Evolutionary conservation across 768 basidiomycete species (phyloP), one percentile per base, ranked within the genome.

Genomic region (Leccinum subgranulosum): DNA sequence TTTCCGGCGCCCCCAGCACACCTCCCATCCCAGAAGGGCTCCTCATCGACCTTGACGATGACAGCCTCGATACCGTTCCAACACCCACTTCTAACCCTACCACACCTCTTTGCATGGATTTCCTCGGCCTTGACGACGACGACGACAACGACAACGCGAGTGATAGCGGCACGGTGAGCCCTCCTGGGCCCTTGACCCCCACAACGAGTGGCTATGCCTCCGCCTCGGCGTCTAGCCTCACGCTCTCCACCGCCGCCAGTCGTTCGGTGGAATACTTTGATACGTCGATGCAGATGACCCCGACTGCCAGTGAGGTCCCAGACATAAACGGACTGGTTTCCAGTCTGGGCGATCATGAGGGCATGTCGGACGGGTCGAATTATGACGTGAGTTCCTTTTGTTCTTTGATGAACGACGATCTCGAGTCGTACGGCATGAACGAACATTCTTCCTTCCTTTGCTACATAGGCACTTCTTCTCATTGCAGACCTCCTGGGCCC

Each of bases 241-340:
- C 71, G 1, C 67, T 72, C 19, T 65, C 67, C 19, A 68, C 66
- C 1, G 47, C 60, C 0, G 60, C 59, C 27, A 69, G 62, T 11
- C 58, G 63, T 28, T 69, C 69, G 0, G 67, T 68, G 4, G 67
- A 69, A 54, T 69, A 53, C 56, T 69, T 69, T 60, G 61, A 68
- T 19, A 61, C 69, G 23, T 62, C 70, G 39, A 61, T 62, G 63
- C 65, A 65, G 53, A 72, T 70, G 29, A 73, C 75, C 6, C 69
- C 66, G 27, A 64, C 57, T 59, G 67, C 64, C 11, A 19, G 17
- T 19, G 66, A 66, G 33, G 70, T 80, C 57, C 85, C 87, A 17
- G 87, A 89, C 64, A 75, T 92, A 51, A 86, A 86, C 65, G 69
- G 86, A 11, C 73, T 89, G 23, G 77, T 85, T 15, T 79, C 86